Evolutionary conservation across 768 basidiomycete genomes (phyloP), one percentile per base, ranked within the genome.

Genomic region (Termitomyces sp.): DNA sequence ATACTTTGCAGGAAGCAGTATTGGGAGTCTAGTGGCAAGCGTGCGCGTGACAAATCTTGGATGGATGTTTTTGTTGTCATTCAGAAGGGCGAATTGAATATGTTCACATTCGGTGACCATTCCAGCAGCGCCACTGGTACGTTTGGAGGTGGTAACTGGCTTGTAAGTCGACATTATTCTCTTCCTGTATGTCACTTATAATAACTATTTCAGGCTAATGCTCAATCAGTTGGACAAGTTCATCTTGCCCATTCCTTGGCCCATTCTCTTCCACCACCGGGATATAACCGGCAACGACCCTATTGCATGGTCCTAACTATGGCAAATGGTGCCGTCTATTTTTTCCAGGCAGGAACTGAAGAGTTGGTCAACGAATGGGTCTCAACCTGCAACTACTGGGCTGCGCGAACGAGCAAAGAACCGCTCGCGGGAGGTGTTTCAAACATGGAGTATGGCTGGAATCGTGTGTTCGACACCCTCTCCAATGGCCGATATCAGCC

Each of bases 361-460:
- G 96, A 98, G 63, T 83, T 99, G n/a, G 94, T 97, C 51, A 90
- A 91, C 65, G 97, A 99, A 71, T 98, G 97, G 97, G 95, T 97
- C 7, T 88, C 91, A 41, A 97, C 97, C 0, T 98, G 96, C 82
- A 99, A 98, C 75, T 99, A 99, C 70, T 98, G 97, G 97, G 92
- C 97, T 0, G 97, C 96, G 2, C 80, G 97, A 46, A 91, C 86
- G 56, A 94, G 92, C 71, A 94, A 96, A 65, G 95, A 98, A 68
- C 97, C 97, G 1, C 80, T 99, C 3, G 82, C 90, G 2, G 97
- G 97, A 5, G 97, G 97, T 24, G 95, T 99, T 8, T 94, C 93
- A 50, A 99, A 98, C 74, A 96, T 98, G 91, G 97, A 99, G 71
- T 97, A 98, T 67, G 97, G 97, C 9, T 99, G 97, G 97, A 95